These are phyloP conservation scores for Wickerhamiella alocasiicola DNA, from an alignment of 805 yeast genomes.

Conservation along the genomic window DNA sequence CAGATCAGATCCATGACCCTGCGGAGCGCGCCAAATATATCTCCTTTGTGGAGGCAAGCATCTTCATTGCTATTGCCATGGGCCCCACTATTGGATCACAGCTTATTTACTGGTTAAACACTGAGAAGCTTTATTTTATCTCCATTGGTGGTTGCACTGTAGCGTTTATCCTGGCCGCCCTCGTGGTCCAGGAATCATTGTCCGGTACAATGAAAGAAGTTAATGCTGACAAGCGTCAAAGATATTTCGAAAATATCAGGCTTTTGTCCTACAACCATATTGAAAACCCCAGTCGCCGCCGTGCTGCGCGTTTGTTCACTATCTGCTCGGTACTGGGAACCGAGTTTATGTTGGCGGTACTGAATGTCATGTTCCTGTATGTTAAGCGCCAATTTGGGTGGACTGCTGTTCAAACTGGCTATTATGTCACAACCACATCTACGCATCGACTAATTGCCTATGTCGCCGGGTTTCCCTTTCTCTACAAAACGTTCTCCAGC, in stretches of 20 bases:
- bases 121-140: slow-evolving; percentile 14
- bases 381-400: slow-evolving; percentile 25
- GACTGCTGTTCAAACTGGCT: slow-evolving; percentile 27
- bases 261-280: slow-evolving; percentile 16
- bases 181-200: slow-evolving; percentile 19
- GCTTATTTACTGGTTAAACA: slow-evolving; percentile 13
- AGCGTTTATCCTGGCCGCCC: slow-evolving; percentile 11
- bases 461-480: slow-evolving; percentile 21
- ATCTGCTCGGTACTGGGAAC: slow-evolving; percentile 17
- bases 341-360: slow-evolving; percentile 16
- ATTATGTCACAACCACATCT: slow-evolving; percentile 23
- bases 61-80: slow-evolving; percentile 18
- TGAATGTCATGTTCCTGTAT: slow-evolving; percentile 19
- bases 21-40: slow-evolving; percentile 17
- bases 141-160: slow-evolving; percentile 9
- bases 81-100: slow-evolving; percentile 20
- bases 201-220: slow-evolving; percentile 8
- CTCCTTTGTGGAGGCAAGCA: slow-evolving; percentile 18
- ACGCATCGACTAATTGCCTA: slow-evolving; percentile 22
- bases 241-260: slow-evolving; percentile 5
- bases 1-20: slow-evolving; percentile 19
- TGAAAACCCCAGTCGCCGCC: slow-evolving; percentile 14
- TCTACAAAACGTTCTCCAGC: slow-evolving; percentile 16
- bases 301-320: slow-evolving; percentile 19
- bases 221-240: not conserved